A percentile compares a stretch with the other conserved stretches of the same genome.
Conservation (phyloP, 805 yeast genomes). For the Metschnikowia kunwiensis region DNA sequence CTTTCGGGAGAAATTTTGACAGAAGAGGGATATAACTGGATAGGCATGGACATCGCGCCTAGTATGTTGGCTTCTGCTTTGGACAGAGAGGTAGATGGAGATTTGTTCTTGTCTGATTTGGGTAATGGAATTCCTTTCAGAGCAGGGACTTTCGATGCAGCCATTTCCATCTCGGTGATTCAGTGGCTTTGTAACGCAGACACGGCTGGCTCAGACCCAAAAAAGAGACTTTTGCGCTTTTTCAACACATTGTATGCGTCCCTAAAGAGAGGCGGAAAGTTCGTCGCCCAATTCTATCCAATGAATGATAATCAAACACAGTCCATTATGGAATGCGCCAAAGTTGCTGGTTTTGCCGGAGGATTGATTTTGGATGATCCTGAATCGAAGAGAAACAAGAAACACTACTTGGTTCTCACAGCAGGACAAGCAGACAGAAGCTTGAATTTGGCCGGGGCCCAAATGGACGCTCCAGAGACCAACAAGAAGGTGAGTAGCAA, state of each 20-base stretch:
- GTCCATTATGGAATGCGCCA: constrained; percentile 77
- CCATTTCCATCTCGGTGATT: constrained; percentile 88
- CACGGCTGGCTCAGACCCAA: constrained; percentile 75
- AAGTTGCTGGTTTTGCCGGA: constrained; percentile 93
- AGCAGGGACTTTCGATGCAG: constrained; percentile 96
- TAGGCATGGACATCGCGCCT: constrained; percentile 95
- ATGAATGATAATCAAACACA: constrained; percentile 82
- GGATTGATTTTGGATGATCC: constrained; percentile 94
- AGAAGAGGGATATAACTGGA: constrained; percentile 92
- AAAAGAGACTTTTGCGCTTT: constrained; percentile 71
- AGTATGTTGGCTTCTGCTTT: constrained; percentile 94
- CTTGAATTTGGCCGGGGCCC: constrained; percentile 75
- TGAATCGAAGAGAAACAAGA: constrained; percentile 85
- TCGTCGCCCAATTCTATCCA: constrained; percentile 96
- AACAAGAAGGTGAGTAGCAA: constrained; percentile 44
- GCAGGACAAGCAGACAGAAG: constrained; percentile 79
- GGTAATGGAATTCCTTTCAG: constrained; percentile 94
- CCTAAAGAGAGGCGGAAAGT: constrained; percentile 91
- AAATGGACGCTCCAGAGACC: constrained; percentile 63
- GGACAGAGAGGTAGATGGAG: constrained; percentile 92
- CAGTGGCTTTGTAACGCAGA: constrained; percentile 99
- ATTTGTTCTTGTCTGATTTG: constrained; percentile 85
- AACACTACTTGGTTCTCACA: constrained; percentile 83
- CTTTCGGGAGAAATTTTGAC: constrained; percentile 89
- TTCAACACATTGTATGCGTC: constrained; percentile 86